Evolutionary conservation across 768 basidiomycete species (phyloP).

Genomic region (Cyclocybe aegerita): DNA sequence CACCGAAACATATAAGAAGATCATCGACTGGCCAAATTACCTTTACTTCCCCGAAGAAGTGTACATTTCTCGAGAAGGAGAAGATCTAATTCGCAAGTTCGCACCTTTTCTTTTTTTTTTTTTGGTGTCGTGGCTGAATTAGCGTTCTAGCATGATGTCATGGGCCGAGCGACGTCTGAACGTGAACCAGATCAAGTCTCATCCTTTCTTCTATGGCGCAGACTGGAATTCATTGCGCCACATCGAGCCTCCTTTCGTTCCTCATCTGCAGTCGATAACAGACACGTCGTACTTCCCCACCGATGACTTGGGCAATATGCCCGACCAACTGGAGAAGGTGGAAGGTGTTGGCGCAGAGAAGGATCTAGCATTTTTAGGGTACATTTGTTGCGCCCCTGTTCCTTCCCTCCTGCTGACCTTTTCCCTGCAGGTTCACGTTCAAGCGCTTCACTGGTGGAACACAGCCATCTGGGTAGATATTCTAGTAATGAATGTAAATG

Average conservation of each 20-base stretch:
- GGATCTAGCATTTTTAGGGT: constrained; percentile 69
- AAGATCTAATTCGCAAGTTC: constrained; percentile 84
- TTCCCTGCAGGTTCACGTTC: constrained; percentile 72
- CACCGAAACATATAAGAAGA: constrained; percentile 97
- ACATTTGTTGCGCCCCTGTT: constrained; percentile 18
- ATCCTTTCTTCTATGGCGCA: constrained; percentile 94
- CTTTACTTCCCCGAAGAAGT: constrained; percentile 95
- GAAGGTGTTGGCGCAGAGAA: constrained; percentile 67
- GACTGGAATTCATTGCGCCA: constrained; percentile 91
- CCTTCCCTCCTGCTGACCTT: constrained; percentile 8
- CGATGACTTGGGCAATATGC: constrained; percentile 79
- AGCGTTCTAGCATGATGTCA: constrained; percentile 72
- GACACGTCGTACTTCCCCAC: constrained; percentile 98
- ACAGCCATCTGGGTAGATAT: constrained; percentile 24
- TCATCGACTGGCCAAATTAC: constrained; percentile 92
- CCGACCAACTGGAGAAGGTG: constrained; percentile 57
- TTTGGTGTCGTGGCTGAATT: constrained; percentile 1
- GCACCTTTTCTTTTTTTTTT: constrained; percentile 17
- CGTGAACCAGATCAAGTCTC: constrained; percentile 86
- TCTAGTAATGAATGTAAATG: neutral
- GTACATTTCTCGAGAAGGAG: constrained; percentile 88
- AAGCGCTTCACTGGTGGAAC: constrained; percentile 61
- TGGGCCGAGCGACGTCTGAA: constrained; percentile 74
- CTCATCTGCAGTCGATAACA: constrained; percentile 86
- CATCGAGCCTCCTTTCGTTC: constrained; percentile 96